A percentile compares a stretch with the other conserved stretches of the same genome.
phyloP scores from a whole-genome alignment of 1,284 basidiomycete genomes.

The Exobasidium rhododendri region DNA sequence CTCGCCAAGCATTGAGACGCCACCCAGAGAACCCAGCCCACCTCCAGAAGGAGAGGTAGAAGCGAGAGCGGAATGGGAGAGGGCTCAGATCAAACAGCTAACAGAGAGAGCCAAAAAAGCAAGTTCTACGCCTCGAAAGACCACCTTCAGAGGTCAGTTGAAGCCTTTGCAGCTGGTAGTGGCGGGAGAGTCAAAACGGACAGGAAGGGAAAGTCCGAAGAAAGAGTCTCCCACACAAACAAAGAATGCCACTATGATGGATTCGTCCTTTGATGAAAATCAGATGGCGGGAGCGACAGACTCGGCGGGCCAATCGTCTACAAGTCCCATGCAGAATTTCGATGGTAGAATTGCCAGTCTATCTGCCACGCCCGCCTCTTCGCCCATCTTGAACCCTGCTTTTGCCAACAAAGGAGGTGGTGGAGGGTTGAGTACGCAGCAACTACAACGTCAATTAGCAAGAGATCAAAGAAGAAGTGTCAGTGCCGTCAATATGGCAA shows the following conservation, averaged over 20 bases:
- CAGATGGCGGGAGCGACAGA: background rate
- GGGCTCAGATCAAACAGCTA: slow-evolving; percentile 38
- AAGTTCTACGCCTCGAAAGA: slow-evolving; percentile 2
- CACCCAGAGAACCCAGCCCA: slow-evolving; percentile 37
- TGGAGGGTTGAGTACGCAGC: slow-evolving; percentile 35
- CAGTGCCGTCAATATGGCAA: slow-evolving; percentile 35
- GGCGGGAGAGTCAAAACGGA: slow-evolving; percentile 17
- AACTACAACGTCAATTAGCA: slow-evolving; percentile 41
- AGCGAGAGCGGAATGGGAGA: slow-evolving; percentile 50
- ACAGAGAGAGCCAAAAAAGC: slow-evolving; percentile 17
- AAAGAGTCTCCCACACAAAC: slow-evolving; percentile 3
- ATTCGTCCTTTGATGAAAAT: background rate
- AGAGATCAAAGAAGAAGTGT: slow-evolving; percentile 42
- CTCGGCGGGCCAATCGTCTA: background rate
- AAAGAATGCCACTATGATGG: background rate
- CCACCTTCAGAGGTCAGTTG: slow-evolving; percentile 32
- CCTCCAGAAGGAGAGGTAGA: slow-evolving; percentile 52
- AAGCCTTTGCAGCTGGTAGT: slow-evolving; percentile 37
- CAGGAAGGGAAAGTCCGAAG: background rate
- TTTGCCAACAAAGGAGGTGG: background rate
- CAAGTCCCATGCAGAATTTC: background rate
- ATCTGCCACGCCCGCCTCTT: background rate
- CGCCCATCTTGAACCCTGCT: background rate
- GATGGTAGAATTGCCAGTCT: background rate
- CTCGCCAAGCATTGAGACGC: slow-evolving; percentile 20